Conservation (phyloP, 179 eudicot genomes). For the Carnegiea gigantea region DNA sequence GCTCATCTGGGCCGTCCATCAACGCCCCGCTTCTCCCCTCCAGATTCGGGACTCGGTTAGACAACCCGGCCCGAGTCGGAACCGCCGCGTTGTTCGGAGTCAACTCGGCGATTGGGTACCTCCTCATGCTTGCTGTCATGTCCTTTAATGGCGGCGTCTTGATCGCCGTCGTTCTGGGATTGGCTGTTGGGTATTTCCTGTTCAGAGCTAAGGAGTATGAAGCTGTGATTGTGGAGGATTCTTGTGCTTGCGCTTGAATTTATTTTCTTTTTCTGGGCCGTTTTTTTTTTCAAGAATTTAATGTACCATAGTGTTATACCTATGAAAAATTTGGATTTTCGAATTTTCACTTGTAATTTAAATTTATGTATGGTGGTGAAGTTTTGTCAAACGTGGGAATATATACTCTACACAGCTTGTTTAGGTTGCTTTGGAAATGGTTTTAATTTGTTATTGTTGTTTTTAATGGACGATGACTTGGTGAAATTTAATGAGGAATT, state of each 20-base stretch:
- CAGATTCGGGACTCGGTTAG: slow-evolving; percentile 16
- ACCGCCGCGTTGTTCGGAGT: slow-evolving; percentile 50
- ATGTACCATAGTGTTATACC: background rate
- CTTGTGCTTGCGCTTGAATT: slow-evolving; percentile 37
- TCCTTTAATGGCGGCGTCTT: slow-evolving; percentile 66
- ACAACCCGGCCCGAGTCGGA: slow-evolving; percentile 29
- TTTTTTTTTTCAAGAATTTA: background rate
- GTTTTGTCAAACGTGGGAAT: background rate
- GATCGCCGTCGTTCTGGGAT: slow-evolving; percentile 50
- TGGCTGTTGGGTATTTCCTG: slow-evolving; percentile 49
- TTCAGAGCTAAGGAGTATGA: slow-evolving; percentile 53
- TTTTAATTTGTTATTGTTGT: background rate
- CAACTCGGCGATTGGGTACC: slow-evolving; percentile 56
- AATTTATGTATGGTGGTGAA: background rate
- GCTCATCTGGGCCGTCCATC: slow-evolving; percentile 18
- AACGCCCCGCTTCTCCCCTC: slow-evolving; percentile 36
- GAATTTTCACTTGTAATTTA: background rate
- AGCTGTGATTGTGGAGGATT: slow-evolving; percentile 30
- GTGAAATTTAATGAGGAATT: too few relatives aligned
- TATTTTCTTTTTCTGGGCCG: background rate
- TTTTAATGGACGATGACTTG: too few relatives aligned
- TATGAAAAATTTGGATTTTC: background rate
- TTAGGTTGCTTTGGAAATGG: background rate
- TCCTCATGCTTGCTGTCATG: slow-evolving; percentile 72
- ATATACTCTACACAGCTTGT: background rate